Evolutionary conservation across 805 yeast species (phyloP), one percentile per base, ranked within the genome.

Genomic region (Candida cerambycidarum): DNA sequence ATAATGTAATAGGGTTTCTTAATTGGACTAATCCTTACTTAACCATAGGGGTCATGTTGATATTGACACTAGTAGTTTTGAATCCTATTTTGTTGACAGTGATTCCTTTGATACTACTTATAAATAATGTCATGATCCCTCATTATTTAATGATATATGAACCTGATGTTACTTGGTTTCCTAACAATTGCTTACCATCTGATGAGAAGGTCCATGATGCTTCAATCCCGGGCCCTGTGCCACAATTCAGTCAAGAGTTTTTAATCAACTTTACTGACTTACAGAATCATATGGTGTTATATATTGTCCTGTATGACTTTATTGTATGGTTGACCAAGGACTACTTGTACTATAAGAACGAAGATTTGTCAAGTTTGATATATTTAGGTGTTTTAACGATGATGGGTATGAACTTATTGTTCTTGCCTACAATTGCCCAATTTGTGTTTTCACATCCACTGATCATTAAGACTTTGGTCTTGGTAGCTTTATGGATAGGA

Each of bases 231-330:
- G 78, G 77, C 46, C 93, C 95, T 0, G 85, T 82, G 6, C 85
- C 90, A 4, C 89, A 88, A 59, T 70, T 85, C 38, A 82, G 90
- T 24, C 71, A 85, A 42, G 96, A 89, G 57, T 89, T 88, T 56
- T 62, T 83, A 15, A 57, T 88, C 43, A 89, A 89, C 57, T 67
- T 86, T 53, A 86, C 95, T 1, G 96, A 89, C 65, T 67, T 88
- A 45, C 96, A 89, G 56, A 89, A 89, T 57, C 83, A 81, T 55
- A 82, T 85, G 87, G 56, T 82, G 23, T 55, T 81, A 11, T 87
- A 83, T 58, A 81, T 84, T 8, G 59, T 66, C 10, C 62, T 70
- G 0, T 88, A 82, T 73, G 92, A 89, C 61, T 70, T 71, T 16
- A 39, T 79, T 4, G 66, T 72, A 15, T 62, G 69, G 51, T 43